Evolutionary conservation across 768 basidiomycete genomes (phyloP), one percentile per base, ranked within the genome.

Genomic region (Artomyces pyxidatus): DNA sequence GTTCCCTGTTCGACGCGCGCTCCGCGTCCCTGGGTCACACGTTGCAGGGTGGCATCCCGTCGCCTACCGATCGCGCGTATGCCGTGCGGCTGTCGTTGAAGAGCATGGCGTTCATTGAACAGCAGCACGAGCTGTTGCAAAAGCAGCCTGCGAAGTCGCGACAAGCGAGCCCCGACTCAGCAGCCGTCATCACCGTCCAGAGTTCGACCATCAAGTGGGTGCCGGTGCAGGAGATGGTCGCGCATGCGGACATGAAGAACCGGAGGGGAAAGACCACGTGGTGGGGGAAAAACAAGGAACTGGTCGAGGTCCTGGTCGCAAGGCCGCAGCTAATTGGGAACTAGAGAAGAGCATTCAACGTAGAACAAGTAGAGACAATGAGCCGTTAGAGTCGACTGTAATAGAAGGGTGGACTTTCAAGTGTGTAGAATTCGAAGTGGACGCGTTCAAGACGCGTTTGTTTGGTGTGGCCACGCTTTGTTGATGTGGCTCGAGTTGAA

Each of bases 11-110:
- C 62, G 96, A 99, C 68, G 82, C 96, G 17, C 85, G 96, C 42
- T 88, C 83, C 17, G 96, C 95, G n/a, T 87, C 91, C 1, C 80
- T 99, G 17, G 96, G 96, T 14, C 96, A 99, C 69, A 98, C 94
- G 4, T 71, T 99, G 3, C 96, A 99, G 61, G 96, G 96, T 7
- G 93, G 93, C 2, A 82, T 91, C 16, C 96, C 96, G 4, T 96
- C 95, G 0, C 96, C 96, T 0, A 76, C 89, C 58, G 96, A 98
- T 69, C 88, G 95, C 44, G 82, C 86, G 0, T 87, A 91, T 23
- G 96, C 91, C 3, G 84, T 87, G 6, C 85, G 96, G 27, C 77
- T 97, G 38, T 82, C 95, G 7, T 72, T 95, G 53, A 85, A 89
- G 58, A 95, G 90, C 70, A 93, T 99, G 89, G 71, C 81, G 28